A percentile compares a stretch with the other conserved stretches of the same genome.
Conservation (phyloP, 2,329 filamentous ascomycete species). For the Sporothrix curviconia region DNA sequence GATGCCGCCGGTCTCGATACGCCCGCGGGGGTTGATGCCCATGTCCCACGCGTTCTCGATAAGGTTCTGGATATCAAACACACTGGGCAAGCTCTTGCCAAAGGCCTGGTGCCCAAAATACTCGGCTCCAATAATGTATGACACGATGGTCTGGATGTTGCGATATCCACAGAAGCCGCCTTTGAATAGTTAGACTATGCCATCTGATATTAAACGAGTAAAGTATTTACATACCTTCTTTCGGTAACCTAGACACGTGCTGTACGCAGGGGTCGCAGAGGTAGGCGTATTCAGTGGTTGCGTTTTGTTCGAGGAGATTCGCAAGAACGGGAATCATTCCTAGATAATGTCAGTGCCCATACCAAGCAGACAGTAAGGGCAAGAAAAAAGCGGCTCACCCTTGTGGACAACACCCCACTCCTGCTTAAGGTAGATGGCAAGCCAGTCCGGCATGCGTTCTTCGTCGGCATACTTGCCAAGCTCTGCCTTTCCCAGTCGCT, state of each 20-base stretch:
- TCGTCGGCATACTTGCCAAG: conserved; percentile 68
- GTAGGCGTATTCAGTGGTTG: conserved; percentile 62
- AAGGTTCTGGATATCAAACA: conserved; percentile 75
- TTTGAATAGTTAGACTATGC: not conserved
- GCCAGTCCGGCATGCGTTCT: conserved; percentile 65
- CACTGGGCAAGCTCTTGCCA: conserved; percentile 57
- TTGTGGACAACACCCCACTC: conserved; percentile 49
- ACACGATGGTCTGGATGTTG: conserved; percentile 87
- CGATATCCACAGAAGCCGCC: conserved; percentile 92
- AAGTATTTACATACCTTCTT: conserved; percentile 56
- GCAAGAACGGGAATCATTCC: conserved; percentile 57
- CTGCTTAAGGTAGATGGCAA: conserved; percentile 55
- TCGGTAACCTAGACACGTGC: conserved; percentile 75
- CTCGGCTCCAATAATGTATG: conserved; percentile 61
- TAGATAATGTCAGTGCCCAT: conserved; percentile 11
- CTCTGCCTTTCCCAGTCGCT: conserved; percentile 45
- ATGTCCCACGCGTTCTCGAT: conserved; percentile 86
- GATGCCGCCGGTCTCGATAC: conserved; percentile 79
- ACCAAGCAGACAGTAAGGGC: no score
- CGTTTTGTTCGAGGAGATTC: conserved; percentile 58
- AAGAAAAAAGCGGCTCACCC: conserved; percentile 36
- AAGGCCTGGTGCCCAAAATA: conserved; percentile 56
- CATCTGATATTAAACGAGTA: not conserved
- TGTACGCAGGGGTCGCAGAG: conserved; percentile 69
- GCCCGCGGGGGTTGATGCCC: conserved; percentile 69